Conservation (phyloP, 192 early-diverging fungal genomes). For the Backusella circina region DNA sequence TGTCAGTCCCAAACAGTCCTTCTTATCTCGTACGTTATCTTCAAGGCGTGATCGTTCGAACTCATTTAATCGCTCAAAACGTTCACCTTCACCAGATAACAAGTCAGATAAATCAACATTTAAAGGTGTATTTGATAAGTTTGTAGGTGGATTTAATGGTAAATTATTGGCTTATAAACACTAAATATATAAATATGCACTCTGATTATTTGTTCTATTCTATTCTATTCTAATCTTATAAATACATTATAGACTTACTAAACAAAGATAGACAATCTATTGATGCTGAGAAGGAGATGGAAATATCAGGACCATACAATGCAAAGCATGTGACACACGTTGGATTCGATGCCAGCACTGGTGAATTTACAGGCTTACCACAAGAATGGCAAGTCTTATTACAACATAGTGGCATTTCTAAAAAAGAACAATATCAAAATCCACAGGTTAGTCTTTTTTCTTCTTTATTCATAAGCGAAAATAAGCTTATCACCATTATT, state of each 20-base stretch:
- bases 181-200: not conserved
- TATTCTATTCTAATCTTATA: not conserved
- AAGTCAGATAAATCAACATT: conserved; percentile 39
- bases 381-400: conserved; percentile 92
- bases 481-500: not conserved
- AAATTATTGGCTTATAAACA: conserved; percentile 16
- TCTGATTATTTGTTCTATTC: not conserved
- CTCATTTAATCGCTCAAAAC: conserved; percentile 7
- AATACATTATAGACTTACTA: conserved; percentile 22
- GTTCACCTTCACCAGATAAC: conserved; percentile 12
- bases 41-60: conserved; percentile 17
- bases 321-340: conserved; percentile 97
- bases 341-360: conserved; percentile 94
- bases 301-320: conserved; percentile 95
- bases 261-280: conserved; percentile 15
- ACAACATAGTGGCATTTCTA: conserved; percentile 90
- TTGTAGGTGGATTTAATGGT: conserved; percentile 47
- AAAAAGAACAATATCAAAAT: conserved; percentile 89
- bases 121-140: conserved; percentile 52
- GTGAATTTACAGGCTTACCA: conserved; percentile 93
- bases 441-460: conserved; percentile 58
- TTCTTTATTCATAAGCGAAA: not conserved
- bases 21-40: conserved; percentile 21
- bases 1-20: conserved; percentile 9
- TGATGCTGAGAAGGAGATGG: conserved; percentile 62